Conservation (phyloP, 202 grass and related monocot genomes). For the Bolboschoenoplectus hybrid region DNA sequence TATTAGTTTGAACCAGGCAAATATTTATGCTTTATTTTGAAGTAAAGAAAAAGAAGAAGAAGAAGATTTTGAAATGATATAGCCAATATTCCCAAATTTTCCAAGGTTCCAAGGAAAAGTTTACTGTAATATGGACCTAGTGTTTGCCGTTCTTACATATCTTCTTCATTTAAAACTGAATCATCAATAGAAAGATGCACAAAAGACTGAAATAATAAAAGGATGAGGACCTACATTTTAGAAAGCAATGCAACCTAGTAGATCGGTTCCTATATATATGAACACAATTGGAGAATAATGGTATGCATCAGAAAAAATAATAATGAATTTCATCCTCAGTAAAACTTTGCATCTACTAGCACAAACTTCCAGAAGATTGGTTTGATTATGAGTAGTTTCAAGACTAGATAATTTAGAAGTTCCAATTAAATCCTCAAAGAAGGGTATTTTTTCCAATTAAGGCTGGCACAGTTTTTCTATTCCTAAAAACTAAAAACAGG, state of each 20-base stretch:
- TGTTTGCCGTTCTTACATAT: neutral
- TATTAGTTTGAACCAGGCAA: neutral
- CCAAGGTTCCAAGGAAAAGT: neutral
- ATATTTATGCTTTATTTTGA: constrained; percentile 16
- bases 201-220: neutral
- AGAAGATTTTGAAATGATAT: constrained; percentile 32
- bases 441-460: constrained; percentile 9
- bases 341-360: neutral
- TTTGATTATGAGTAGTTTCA: neutral
- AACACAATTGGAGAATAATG: constrained; percentile 18
- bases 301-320: neutral
- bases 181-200: neutral
- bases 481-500: neutral
- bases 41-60: constrained; percentile 17
- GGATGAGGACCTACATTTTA: constrained; percentile 3
- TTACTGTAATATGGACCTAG: neutral
- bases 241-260: constrained; percentile 11
- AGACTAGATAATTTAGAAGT: neutral
- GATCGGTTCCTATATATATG: neutral
- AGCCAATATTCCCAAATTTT: neutral
- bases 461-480: neutral
- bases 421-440: neutral
- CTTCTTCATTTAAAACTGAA: neutral
- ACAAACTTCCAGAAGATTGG: neutral
- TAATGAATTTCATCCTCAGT: neutral